Evolutionary conservation across 169 alveolate genomes (phyloP).

Genomic region (Pseudocohnilembus persalinus): DNA sequence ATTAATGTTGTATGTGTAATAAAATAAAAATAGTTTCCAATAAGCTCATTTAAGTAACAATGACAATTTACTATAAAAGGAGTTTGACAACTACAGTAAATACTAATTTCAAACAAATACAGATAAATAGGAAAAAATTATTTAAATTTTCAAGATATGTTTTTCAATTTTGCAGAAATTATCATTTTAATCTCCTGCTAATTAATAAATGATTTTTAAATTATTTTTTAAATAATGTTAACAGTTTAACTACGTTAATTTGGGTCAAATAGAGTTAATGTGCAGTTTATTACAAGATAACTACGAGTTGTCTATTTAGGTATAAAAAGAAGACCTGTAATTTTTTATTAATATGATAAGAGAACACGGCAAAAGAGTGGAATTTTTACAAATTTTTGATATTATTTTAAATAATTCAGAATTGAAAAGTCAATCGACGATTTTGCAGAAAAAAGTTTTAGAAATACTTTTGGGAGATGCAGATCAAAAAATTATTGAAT

Average conservation of each 20-base stretch:
- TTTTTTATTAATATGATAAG: conserved; percentile 14
- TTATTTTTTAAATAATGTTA: not conserved
- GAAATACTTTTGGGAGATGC: not conserved
- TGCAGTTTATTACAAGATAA: not conserved
- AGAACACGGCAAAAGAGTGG: not conserved
- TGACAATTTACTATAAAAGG: not conserved
- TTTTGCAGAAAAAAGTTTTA: not conserved
- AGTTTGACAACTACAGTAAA: not conserved
- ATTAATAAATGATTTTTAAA: conserved; percentile 12
- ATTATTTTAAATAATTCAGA: not conserved
- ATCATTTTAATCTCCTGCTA: not conserved
- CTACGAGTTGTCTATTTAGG: conserved; percentile 4
- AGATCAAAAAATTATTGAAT: not conserved
- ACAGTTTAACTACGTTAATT: not conserved
- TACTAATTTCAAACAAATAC: not conserved
- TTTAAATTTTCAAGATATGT: conserved; percentile 5
- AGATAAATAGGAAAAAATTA: not conserved
- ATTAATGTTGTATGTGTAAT: not conserved
- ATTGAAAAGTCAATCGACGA: not conserved
- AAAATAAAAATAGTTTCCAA: not conserved
- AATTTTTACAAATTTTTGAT: conserved; percentile 9
- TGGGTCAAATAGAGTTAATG: conserved; percentile 10
- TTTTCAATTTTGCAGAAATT: conserved; percentile 1
- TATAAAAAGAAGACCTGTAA: conserved; percentile 2
- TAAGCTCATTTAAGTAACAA: not conserved